A percentile compares a stretch with the other conserved stretches of the same genome.
phyloP scores from a whole-genome alignment of 2,329 filamentous ascomycete genomes.

The Ceratocystis albifundus region DNA sequence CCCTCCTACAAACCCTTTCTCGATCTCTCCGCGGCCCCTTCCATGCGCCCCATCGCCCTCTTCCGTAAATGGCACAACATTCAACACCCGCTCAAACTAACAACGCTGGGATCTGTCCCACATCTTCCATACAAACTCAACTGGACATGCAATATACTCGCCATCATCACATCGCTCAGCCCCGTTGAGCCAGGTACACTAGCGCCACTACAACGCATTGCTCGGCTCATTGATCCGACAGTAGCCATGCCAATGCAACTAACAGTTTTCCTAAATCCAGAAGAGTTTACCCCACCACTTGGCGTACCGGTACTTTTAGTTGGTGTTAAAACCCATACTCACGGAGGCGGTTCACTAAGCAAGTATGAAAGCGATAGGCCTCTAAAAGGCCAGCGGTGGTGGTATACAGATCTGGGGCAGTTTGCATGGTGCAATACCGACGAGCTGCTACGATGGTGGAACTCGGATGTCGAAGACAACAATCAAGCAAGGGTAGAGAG shows the following conservation, averaged over 20 bases:
- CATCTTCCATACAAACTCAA: conserved; percentile 46
- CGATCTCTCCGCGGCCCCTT: background rate
- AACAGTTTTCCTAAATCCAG: conserved; percentile 44
- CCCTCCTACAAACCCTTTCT: conserved; percentile 15
- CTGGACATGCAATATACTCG: conserved; percentile 46
- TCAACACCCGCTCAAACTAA: conserved; percentile 41
- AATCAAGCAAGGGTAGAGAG: conserved; percentile 2
- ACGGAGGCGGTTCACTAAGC: conserved; percentile 38
- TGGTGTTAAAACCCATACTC: conserved; percentile 47
- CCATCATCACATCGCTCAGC: conserved; percentile 39
- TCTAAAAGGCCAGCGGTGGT: conserved; percentile 36
- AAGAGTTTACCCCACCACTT: conserved; percentile 36
- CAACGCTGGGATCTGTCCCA: conserved; percentile 39
- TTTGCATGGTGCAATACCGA: conserved; percentile 41
- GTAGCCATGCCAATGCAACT: conserved; percentile 42
- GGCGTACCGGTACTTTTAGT: conserved; percentile 42
- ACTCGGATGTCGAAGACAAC: conserved; percentile 3
- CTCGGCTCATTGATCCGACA: conserved; percentile 41
- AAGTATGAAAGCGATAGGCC: conserved; percentile 35
- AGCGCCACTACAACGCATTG: conserved; percentile 41
- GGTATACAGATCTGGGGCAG: conserved; percentile 38
- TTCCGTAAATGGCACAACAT: conserved; percentile 34
- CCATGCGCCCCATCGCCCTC: conserved; percentile 29
- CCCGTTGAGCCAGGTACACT: conserved; percentile 40
- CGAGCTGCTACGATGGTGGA: conserved; percentile 39